These are phyloP conservation scores for Cladosporium sp. DNA, from an alignment of 2,329 filamentous ascomycete genomes.

Conservation along the genomic window DNA sequence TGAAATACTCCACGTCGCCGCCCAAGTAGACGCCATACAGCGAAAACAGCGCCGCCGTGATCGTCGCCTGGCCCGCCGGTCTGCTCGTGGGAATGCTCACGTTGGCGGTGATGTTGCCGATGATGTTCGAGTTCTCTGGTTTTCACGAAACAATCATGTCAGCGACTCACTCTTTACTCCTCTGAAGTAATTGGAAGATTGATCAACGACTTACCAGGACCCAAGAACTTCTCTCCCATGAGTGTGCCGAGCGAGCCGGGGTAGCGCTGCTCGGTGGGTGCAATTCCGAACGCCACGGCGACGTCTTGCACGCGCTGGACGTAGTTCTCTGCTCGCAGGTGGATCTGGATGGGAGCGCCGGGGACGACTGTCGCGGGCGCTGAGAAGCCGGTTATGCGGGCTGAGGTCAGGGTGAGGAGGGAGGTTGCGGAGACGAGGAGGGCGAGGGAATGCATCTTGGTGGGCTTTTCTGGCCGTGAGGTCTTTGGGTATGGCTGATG, in stretches of 20 bases:
- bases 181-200: too few relatives aligned
- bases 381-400: conserved; percentile 48
- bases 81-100: conserved; percentile 24
- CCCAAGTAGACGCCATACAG: conserved; percentile 21
- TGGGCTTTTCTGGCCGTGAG: neutral
- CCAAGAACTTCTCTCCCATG: conserved; percentile 12
- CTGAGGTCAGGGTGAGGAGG: conserved; percentile 30
- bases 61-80: conserved; percentile 8
- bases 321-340: conserved; percentile 45
- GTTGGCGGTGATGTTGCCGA: conserved; percentile 26
- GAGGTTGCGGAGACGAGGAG: conserved; percentile 14
- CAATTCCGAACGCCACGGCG: conserved; percentile 46
- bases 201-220: neutral
- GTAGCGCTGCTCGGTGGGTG: neutral
- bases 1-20: conserved; percentile 19
- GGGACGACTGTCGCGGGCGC: conserved; percentile 45
- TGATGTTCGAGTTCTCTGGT: conserved; percentile 20
- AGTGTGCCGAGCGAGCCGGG: conserved; percentile 17
- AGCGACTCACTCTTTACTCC: neutral
- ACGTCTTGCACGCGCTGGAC: conserved; percentile 49
- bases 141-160: neutral
- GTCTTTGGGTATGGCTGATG: neutral
- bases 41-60: conserved; percentile 25
- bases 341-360: conserved; percentile 40
- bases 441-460: conserved; percentile 2